Percentiles rank a stretch among this genome's conserved stretches.
Conservation (phyloP, 2,329 filamentous ascomycete genomes). For the Xylaria sp. region DNA sequence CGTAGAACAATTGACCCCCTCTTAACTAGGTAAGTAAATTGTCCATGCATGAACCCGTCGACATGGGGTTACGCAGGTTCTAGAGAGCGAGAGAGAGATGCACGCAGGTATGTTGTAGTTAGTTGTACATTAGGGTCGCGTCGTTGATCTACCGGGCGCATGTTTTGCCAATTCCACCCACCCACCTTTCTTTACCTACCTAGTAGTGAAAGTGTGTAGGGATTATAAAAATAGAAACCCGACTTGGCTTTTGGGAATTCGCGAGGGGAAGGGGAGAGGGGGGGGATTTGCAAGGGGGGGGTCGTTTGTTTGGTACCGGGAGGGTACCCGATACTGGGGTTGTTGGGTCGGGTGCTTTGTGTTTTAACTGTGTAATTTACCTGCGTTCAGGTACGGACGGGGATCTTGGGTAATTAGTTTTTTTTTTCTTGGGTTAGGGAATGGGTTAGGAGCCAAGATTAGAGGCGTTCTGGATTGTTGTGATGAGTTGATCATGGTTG, state of each 20-base stretch:
- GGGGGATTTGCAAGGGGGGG: no score
- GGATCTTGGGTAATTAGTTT: not conserved
- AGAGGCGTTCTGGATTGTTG: not conserved
- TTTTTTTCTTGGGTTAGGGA: not conserved
- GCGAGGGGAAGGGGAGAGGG: no score
- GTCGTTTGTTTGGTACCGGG: no score
- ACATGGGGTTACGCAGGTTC: not conserved
- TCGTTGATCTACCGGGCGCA: slow-evolving; percentile 5
- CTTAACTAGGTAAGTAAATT: slow-evolving; percentile 2
- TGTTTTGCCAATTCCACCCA: not conserved
- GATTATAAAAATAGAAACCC: slow-evolving; percentile 3
- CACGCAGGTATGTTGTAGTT: not conserved
- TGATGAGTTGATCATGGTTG: not conserved
- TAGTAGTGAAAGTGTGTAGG: not conserved
- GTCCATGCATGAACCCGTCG: slow-evolving; percentile 13
- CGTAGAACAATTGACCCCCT: no score
- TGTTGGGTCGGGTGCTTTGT: no score
- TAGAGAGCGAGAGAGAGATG: no score
- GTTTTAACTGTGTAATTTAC: no score
- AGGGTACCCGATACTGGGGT: no score
- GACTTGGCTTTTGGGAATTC: no score
- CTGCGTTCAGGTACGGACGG: no score
- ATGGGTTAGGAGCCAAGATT: not conserved
- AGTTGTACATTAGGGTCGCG: not conserved
- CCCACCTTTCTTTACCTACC: not conserved